Percentiles rank a stretch among this genome's conserved stretches.
Evolutionary conservation across 352 stramenopile species (phyloP).

Genomic region (Pythium volutum): DNA sequence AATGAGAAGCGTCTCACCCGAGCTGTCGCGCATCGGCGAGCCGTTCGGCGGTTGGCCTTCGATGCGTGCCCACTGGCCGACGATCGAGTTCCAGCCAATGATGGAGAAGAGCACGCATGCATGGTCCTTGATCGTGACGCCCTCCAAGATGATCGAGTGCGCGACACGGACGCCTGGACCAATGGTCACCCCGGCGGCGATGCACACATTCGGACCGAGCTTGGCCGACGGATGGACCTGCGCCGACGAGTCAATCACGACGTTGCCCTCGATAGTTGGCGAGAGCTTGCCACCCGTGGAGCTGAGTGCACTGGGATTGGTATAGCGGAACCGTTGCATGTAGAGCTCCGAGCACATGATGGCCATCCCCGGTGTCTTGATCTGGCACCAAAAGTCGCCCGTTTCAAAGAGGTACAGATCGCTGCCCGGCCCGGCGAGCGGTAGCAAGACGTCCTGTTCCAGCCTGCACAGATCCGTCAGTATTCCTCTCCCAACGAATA

Average conservation of each 20-base stretch:
- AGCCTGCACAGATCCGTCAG: constrained; percentile 26
- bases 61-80: constrained; percentile 83
- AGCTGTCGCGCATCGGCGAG: constrained; percentile 64
- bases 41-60: constrained; percentile 83
- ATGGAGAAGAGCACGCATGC: constrained; percentile 85
- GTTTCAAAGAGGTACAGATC: constrained; percentile 76
- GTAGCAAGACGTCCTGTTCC: constrained; percentile 84
- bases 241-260: constrained; percentile 75
- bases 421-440: constrained; percentile 65
- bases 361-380: constrained; percentile 88
- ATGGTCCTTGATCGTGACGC: constrained; percentile 86
- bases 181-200: constrained; percentile 82
- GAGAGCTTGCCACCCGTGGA: constrained; percentile 78
- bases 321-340: constrained; percentile 90
- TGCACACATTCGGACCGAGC: constrained; percentile 83
- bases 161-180: constrained; percentile 75
- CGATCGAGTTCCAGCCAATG: constrained; percentile 89
- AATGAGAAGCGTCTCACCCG: constrained; percentile 68
- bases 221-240: constrained; percentile 85
- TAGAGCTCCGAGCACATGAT: constrained; percentile 90
- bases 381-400: constrained; percentile 89
- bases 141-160: constrained; percentile 87
- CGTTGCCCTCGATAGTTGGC: constrained; percentile 85
- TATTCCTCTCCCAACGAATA: not conserved
- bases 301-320: constrained; percentile 79